These are phyloP conservation scores for Aleurites moluccanus DNA, from an alignment of 441 rosid genomes.

Conservation along the genomic window DNA sequence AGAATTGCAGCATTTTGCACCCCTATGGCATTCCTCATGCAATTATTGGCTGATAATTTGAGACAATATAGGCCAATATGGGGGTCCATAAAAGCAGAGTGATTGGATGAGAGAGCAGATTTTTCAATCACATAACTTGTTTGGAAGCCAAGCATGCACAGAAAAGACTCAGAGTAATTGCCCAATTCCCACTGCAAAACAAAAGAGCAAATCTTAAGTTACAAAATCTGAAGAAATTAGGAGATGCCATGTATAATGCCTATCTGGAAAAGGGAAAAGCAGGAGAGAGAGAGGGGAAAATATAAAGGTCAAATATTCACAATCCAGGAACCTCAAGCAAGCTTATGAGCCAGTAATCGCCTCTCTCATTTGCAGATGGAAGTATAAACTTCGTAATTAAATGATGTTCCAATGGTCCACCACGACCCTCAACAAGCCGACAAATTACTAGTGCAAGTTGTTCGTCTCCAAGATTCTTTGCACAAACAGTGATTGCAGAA, in stretches of 20 bases:
- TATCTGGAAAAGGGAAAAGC: background rate
- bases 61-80: conserved; percentile 76
- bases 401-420: conserved; percentile 71
- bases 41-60: conserved; percentile 53
- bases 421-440: conserved; percentile 79
- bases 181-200: conserved; percentile 91
- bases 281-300: background rate
- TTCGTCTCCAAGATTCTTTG: conserved; percentile 87
- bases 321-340: conserved; percentile 66
- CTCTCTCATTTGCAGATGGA: conserved; percentile 75
- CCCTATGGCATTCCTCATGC: conserved; percentile 73
- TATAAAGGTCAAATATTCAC: conserved; percentile 26
- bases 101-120: conserved; percentile 54
- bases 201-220: conserved; percentile 29
- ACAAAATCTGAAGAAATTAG: conserved; percentile 4
- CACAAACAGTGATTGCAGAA: conserved; percentile 87
- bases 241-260: conserved; percentile 10
- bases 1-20: conserved; percentile 64
- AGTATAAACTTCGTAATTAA: conserved; percentile 67
- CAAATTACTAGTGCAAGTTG: conserved; percentile 95
- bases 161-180: conserved; percentile 63
- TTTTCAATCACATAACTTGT: conserved; percentile 35
- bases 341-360: conserved; percentile 86
- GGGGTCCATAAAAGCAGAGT: conserved; percentile 77
- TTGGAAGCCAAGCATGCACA: conserved; percentile 64